Evolutionary conservation across 1,139 yeast species (phyloP).

Genomic region (Pichia sp.): DNA sequence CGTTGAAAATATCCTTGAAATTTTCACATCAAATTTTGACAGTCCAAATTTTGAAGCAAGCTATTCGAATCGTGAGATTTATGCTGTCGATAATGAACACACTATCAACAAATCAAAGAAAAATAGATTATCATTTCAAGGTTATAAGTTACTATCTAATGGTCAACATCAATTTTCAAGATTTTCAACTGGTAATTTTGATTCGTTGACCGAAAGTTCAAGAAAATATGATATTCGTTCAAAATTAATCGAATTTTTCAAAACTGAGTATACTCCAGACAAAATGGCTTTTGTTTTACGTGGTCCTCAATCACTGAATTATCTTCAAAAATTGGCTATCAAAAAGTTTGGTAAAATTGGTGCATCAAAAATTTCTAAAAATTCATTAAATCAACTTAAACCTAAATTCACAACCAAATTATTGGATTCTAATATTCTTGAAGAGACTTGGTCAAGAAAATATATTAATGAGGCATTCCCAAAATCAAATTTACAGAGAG

Average conservation of each 20-base stretch:
- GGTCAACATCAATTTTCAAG: conserved; percentile 37
- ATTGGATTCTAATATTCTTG: conserved; percentile 7
- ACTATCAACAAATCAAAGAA: conserved; percentile 38
- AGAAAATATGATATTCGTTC: conserved; percentile 25
- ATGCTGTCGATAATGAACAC: conserved; percentile 63
- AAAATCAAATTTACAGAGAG: conserved; percentile 5
- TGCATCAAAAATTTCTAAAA: background rate
- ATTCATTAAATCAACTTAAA: background rate
- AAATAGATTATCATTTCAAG: conserved; percentile 51
- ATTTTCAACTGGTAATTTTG: conserved; percentile 42
- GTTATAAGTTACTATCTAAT: conserved; percentile 44
- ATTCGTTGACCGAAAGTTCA: conserved; percentile 28
- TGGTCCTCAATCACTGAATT: conserved; percentile 59
- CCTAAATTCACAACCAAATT: background rate
- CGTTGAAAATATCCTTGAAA: conserved; percentile 40
- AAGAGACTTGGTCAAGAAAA: conserved; percentile 17
- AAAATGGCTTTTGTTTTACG: conserved; percentile 52
- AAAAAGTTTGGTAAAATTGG: conserved; percentile 32
- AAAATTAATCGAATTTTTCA: conserved; percentile 30
- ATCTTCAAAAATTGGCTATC: conserved; percentile 45
- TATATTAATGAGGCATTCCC: conserved; percentile 15
- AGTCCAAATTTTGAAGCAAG: conserved; percentile 43
- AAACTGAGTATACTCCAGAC: conserved; percentile 30
- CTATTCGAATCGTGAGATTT: conserved; percentile 44
- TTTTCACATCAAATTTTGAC: conserved; percentile 47